Base-by-base conservation (phyloP, 2,329 filamentous ascomycete species). In the Geosmithia flava region DNA sequence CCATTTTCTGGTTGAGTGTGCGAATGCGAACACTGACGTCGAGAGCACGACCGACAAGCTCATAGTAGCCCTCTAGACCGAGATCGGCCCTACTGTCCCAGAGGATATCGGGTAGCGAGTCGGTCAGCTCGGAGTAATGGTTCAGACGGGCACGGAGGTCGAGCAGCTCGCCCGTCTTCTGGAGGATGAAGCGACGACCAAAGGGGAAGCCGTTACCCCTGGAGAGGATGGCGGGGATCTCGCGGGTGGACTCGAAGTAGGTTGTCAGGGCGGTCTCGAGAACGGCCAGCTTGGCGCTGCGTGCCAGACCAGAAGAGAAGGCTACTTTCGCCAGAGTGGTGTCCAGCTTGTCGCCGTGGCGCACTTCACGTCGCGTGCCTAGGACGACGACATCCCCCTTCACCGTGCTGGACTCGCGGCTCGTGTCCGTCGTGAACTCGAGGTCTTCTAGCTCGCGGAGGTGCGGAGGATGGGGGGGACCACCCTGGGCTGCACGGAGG, bases 101-200 rank as follows among this genome's bases (percentile, higher is more conserved):
- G 68, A 98, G 96, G 44, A 97, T 80, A 65, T 98, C 93, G 0
- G 93, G 93, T 17, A 97, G 75, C 17, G 87, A 88, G 67, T 98
- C 93, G 0, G 93, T 97, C 33, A 98, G 78, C 65, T 97, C 93
- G 1, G 88, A 95, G 69, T 97, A 97, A 56, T 97, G 84, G 61
- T 98, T 98, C 45, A 98, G 75, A 59, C 95, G 89, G 1, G 91
- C 91, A 44, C 93, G 83, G 47, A 97, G 80, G 58, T 83, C 85
- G 17, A 97, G 77, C 7, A 98, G 75, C 64, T 97, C 88, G 51
- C 93, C 93, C 0, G 93, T 97, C 67, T 96, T 95, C 55, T 87
- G 83, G 23, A 97, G 73, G 59, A 97, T 91, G 63, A 95, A 91
- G 48, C 76, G 75, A 47, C 89, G 54, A 73, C 78, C 57, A 39